phyloP scores from a whole-genome alignment of 1,139 yeast species.

The Yamadazyma taylorii region DNA sequence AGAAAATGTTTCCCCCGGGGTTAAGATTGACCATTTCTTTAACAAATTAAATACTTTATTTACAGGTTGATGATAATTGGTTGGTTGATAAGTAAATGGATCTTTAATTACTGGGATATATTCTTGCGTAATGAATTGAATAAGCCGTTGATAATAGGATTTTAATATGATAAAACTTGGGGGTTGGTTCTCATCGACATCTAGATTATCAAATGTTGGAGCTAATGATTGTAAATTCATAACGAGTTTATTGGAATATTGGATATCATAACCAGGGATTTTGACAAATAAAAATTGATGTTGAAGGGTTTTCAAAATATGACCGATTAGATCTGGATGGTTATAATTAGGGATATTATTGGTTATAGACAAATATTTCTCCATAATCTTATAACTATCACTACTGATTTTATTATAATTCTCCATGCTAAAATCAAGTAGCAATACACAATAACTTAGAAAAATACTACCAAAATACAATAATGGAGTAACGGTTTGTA shows the following conservation, averaged over 20 bases:
- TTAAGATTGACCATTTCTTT: slow-evolving; percentile 23
- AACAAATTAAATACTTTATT: slow-evolving; percentile 20
- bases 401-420: slow-evolving; percentile 19
- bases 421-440: slow-evolving; percentile 23
- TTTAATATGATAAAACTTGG: slow-evolving; percentile 1
- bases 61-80: slow-evolving; percentile 25
- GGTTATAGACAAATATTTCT: slow-evolving; percentile 10
- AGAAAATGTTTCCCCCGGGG: slow-evolving; percentile 25
- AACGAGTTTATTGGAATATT: slow-evolving; percentile 24
- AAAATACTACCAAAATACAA: slow-evolving; percentile 20
- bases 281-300: slow-evolving; percentile 22
- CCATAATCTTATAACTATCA: slow-evolving; percentile 15
- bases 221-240: slow-evolving; percentile 20
- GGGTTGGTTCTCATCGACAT: slow-evolving; percentile 3
- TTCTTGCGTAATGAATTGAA: background rate
- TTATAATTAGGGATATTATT: background rate
- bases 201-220: slow-evolving; percentile 15
- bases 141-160: background rate
- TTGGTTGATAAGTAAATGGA: slow-evolving; percentile 8
- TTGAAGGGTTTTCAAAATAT: slow-evolving; percentile 11
- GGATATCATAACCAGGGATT: slow-evolving; percentile 29
- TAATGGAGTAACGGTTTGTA: slow-evolving; percentile 15
- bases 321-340: slow-evolving; percentile 4
- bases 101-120: background rate
- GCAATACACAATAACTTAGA: slow-evolving; percentile 18